Conservation (phyloP, 352 stramenopile species). For the Phytophthora meadii region DNA sequence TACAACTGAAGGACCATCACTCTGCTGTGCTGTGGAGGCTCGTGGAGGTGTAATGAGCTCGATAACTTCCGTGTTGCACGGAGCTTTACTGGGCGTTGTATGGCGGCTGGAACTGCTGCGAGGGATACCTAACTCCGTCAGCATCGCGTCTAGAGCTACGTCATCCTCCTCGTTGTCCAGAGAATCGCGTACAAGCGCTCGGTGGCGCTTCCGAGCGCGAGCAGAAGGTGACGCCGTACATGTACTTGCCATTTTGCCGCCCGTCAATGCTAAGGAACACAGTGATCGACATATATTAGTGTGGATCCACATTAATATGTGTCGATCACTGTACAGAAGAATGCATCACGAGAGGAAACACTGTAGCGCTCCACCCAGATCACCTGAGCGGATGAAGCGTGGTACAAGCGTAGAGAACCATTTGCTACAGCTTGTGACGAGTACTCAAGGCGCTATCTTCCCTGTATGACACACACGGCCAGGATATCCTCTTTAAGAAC, state of each 20-base stretch:
- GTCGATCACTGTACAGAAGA: no score
- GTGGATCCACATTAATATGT: no score
- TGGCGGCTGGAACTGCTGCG: background rate
- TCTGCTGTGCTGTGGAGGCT: slow-evolving; percentile 19
- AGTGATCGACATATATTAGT: no score
- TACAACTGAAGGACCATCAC: slow-evolving; percentile 36
- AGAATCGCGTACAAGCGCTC: slow-evolving; percentile 23
- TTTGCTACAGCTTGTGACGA: no score
- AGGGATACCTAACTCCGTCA: slow-evolving; percentile 43
- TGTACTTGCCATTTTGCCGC: background rate
- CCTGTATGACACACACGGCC: no score
- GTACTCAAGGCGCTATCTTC: no score
- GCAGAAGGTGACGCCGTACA: background rate
- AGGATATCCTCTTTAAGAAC: no score
- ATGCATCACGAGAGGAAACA: no score
- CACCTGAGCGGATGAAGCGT: no score
- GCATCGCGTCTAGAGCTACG: slow-evolving; percentile 36
- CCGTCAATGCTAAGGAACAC: no score
- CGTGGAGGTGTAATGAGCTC: slow-evolving; percentile 52
- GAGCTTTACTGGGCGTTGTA: slow-evolving; percentile 18
- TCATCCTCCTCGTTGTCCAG: slow-evolving; percentile 38
- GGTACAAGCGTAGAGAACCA: no score
- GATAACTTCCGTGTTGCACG: slow-evolving; percentile 38
- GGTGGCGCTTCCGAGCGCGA: slow-evolving; percentile 4
- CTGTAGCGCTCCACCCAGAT: no score